A percentile compares a stretch with the other conserved stretches of the same genome.
These are phyloP conservation scores for Rhizophagus clarus DNA, from an alignment of 192 early-diverging fungal species.

Conservation along the genomic window DNA sequence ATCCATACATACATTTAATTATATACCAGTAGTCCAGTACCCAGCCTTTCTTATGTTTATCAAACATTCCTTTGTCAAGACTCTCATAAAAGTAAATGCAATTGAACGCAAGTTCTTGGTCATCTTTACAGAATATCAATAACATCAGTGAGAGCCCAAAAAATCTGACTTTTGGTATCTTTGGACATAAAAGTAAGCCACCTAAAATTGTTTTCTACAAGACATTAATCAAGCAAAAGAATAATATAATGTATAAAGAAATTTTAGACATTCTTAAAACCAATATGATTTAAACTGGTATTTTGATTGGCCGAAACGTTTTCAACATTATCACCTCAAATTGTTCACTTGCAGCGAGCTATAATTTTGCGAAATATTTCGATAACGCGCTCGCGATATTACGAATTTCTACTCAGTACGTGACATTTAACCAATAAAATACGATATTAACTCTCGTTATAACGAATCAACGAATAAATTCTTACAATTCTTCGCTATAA, in stretches of 20 bases:
- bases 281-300: too few species aligned
- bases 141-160: not conserved
- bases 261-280: too few species aligned
- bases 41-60: not conserved
- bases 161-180: not conserved
- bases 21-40: not conserved
- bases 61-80: not conserved
- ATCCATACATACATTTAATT: conserved; percentile 8
- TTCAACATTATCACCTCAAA: too few species aligned
- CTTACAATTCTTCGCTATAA: too few species aligned
- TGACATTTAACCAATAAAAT: too few species aligned
- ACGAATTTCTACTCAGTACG: too few species aligned
- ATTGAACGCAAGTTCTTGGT: not conserved
- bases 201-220: not conserved
- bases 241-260: not conserved
- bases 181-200: not conserved
- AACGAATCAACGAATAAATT: too few species aligned
- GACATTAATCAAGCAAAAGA: conserved; percentile 9
- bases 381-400: too few species aligned
- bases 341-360: too few species aligned
- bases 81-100: conserved; percentile 9
- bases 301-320: too few species aligned
- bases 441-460: too few species aligned
- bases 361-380: too few species aligned
- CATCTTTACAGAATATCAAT: not conserved